Evolutionary conservation across 176 grass and related monocot species (phyloP).

Genomic region (Alopecurus myosuroides): DNA sequence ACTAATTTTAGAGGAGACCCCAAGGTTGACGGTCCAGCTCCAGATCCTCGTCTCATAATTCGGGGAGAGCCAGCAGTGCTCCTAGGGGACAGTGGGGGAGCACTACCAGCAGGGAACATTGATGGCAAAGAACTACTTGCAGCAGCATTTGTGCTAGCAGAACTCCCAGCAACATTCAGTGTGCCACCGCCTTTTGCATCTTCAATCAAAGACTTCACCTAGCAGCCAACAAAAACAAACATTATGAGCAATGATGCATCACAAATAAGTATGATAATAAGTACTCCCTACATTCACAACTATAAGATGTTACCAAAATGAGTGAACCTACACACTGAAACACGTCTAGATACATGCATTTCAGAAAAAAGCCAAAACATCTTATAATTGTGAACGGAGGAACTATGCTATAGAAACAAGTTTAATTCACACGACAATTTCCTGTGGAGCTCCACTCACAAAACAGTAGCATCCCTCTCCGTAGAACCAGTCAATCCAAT

Average conservation of each 20-base stretch:
- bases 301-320: no score
- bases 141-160: slow-evolving; percentile 45
- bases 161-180: slow-evolving; percentile 55
- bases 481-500: background rate
- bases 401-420: background rate
- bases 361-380: no score
- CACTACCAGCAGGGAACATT: slow-evolving; percentile 94
- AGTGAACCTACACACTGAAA: no score
- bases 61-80: slow-evolving; percentile 90
- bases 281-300: no score
- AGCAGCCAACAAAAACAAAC: slow-evolving; percentile 17
- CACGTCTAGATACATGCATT: no score
- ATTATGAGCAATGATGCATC: slow-evolving; percentile 18
- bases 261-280: background rate
- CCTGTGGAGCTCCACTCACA: slow-evolving; percentile 1
- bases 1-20: slow-evolving; percentile 94
- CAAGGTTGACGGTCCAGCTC: slow-evolving; percentile 74
- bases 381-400: no score
- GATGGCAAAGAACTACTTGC: slow-evolving; percentile 72
- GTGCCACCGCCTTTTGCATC: slow-evolving; percentile 66
- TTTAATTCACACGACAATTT: background rate
- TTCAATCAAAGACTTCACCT: slow-evolving; percentile 96
- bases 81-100: slow-evolving; percentile 93
- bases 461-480: background rate
- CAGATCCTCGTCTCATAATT: slow-evolving; percentile 59